Base-by-base conservation (phyloP, 768 basidiomycete species). In the Mycena pura region DNA sequence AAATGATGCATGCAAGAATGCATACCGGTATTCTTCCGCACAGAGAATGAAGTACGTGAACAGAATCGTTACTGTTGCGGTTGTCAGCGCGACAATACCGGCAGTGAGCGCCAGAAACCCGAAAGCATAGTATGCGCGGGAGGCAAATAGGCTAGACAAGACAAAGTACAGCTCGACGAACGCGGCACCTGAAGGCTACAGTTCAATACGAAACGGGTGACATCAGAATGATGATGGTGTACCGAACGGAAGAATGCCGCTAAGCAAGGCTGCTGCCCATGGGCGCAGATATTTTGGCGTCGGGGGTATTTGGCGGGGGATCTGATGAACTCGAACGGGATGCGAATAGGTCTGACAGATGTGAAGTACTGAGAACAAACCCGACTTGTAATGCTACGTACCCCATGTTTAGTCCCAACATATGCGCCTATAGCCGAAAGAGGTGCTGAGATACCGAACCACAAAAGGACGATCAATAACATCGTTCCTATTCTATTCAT, bases 81-180 rank as follows among this genome's bases (percentile, higher is more conserved):
- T 91, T 15, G 95, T 97, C 28, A 98, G 78, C 47, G 83, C 83
- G 25, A 95, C 92, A 27, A 98, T 87, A 14, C 84, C 83, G 49
- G 91, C 90, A 0, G 95, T 96, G 53, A 98, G 77, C 25, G 94
- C 91, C 41, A 98, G 76, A 79, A 98, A 98, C 15, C 96, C 96
- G 72, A 98, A 98, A 11, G 96, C 96, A 73, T 97, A 98, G 77
- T 95, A 96, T 43, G 91, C 92, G 31, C 93, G 85, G 10, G 93
- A 91, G 22, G 95, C 95, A 68, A 97, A 99, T 25, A 98, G 81
- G 68, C 89, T 92, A 13, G 94, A 93, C 59, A 98, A 80, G 41
- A 96, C 87, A 71, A 95, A 97, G 75, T 94, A 97, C 11, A 97
- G 77, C 73, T 98, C 96, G 62, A 98, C 92, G 69, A 97, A 98